Conservation (phyloP, 2,329 filamentous ascomycete species). For the Colletotrichum navitas region DNA sequence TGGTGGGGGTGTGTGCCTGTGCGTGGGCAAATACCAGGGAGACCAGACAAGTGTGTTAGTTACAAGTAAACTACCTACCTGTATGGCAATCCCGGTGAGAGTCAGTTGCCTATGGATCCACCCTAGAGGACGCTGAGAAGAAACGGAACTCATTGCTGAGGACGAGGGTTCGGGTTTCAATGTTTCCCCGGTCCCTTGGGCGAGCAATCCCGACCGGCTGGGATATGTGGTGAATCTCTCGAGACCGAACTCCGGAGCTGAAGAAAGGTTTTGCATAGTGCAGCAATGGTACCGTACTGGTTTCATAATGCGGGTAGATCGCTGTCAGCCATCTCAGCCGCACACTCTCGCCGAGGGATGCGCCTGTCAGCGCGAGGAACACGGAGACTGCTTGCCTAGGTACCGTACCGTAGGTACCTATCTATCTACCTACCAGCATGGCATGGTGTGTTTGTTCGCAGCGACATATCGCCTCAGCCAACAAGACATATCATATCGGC, state of each 20-base stretch:
- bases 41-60: not conserved
- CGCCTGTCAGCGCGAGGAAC: not conserved
- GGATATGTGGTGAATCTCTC: not conserved
- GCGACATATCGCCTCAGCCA: not conserved
- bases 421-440: too few relatives aligned
- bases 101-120: not conserved
- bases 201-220: not conserved
- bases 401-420: too few relatives aligned
- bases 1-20: not conserved
- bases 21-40: not conserved
- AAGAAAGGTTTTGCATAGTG: not conserved
- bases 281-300: not conserved
- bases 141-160: not conserved
- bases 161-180: conserved; percentile 1
- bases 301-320: not conserved
- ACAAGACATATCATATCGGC: not conserved
- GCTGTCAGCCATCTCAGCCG: conserved; percentile 8
- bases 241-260: not conserved
- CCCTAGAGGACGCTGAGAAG: not conserved
- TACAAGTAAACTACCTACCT: not conserved
- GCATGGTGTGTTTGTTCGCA: not conserved
- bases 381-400: not conserved
- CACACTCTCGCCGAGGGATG: not conserved
- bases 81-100: not conserved
- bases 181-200: not conserved